Evolutionary conservation across 805 yeast species (phyloP), one percentile per base, ranked within the genome.

Genomic region (Tetrapisispora pingtungensis): DNA sequence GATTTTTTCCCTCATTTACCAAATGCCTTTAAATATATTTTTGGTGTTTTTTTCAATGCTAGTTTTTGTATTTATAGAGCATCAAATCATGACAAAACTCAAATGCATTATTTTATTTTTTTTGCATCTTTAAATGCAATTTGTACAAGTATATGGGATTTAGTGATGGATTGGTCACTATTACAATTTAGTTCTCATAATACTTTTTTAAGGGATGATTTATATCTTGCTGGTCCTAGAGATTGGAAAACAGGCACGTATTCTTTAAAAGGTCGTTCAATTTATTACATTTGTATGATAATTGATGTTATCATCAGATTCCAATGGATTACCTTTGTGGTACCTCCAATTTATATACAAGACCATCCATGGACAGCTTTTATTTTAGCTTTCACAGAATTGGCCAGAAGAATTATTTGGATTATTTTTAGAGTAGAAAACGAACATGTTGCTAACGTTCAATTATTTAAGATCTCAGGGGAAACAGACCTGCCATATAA

Each of bases 1-100:
- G 96, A 89, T 56, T 81, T 86, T 83, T 93, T 93, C 58, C 98
- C 98, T 0, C 98, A 93, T 70, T 65, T 93, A 46, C 90, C 95
- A 7, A 93, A 93, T 56, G 85, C 86, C 72, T 55, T 70, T 33
- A 93, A 93, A 61, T 93, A 90, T 59, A 55, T 74, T 1, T 64
- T 81, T 27, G 74, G 89, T 1, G 73, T 84, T 1, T 54, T 75
- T 19, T 87, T 84, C 62, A 80, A 84, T 62, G 76, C 79, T 55
- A 68, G 80, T 6, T 70, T 93, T 53, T 84, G 95, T 66, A 65
- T 81, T 18, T 89, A 85, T 61, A 74, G 97, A 49, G 35, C 52
- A 12, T 56, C 66, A 0, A 62, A 67, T 12, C 50, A 61, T 20
- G 27, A 45, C n/a, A 42, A 37, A 22, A 55, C 56, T 15, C 62